phyloP scores from a whole-genome alignment of 345 rosid genomes.

The Microthlaspi erraticum region DNA sequence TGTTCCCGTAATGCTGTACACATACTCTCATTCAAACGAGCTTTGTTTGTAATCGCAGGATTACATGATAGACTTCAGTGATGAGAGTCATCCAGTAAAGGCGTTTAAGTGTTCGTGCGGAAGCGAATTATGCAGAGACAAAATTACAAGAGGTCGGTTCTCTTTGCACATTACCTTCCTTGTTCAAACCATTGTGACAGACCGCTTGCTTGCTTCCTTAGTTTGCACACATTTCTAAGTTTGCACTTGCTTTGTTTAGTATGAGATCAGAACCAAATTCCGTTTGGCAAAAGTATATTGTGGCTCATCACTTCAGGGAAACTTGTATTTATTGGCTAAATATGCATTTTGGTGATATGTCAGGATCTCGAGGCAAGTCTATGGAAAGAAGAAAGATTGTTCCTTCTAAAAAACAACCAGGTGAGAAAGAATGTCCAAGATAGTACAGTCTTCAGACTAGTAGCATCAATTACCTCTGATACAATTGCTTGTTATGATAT shows the following conservation, averaged over 20 bases:
- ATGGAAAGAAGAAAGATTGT: constrained; percentile 40
- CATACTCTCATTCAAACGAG: constrained; percentile 11
- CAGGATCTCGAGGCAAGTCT: constrained; percentile 42
- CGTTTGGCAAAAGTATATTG: constrained; percentile 16
- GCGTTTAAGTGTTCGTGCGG: constrained; percentile 78
- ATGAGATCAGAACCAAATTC: constrained; percentile 10
- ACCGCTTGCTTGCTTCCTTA: constrained; percentile 24
- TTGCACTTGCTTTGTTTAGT: neutral
- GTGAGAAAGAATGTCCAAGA: constrained; percentile 26
- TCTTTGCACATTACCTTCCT: constrained; percentile 19
- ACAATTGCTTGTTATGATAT: neutral
- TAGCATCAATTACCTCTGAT: neutral
- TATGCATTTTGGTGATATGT: constrained; percentile 5
- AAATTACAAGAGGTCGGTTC: constrained; percentile 42
- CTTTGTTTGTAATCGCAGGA: constrained; percentile 54
- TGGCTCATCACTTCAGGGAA: neutral
- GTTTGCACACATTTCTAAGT: constrained; percentile 8
- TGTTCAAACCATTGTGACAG: neutral
- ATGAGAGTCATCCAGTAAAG: constrained; percentile 69
- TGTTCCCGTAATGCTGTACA: neutral
- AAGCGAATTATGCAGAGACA: constrained; percentile 71
- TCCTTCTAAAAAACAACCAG: constrained; percentile 39
- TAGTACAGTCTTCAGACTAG: neutral
- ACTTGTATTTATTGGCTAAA: constrained; percentile 14
- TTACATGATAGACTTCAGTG: constrained; percentile 78